Base-by-base conservation (phyloP, 345 rosid species). In the Eucalyptus virginea region DNA sequence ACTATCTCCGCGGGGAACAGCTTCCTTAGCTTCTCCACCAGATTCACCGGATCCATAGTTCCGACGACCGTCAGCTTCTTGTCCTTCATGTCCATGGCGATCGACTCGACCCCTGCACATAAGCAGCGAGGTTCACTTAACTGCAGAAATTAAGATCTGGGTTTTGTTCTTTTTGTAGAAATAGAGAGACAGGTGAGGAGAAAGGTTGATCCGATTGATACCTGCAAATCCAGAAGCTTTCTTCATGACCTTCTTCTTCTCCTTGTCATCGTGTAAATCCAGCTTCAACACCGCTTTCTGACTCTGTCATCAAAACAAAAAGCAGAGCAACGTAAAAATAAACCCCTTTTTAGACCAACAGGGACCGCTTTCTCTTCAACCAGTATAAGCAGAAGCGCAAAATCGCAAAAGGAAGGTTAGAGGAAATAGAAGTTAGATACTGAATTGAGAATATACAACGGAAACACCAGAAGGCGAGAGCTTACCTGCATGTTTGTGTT, bases 251-350 rank as follows among this genome's bases (percentile, higher is more conserved):
- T 95, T 96, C 87, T 92, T 90, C 92, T 91, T 95, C 86, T 17
- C 77, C 90, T 87, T 94, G 11, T 92, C 93, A 86, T 93, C 94
- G 47, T 88, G 89, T 9, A 91, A 12, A 2, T 91, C 92, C 91
- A 95, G 83, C 90, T 94, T 93, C 88, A 96, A 69, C 72, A 95
- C 95, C 19, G 93, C 93, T 93, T 93, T 94, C 97, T 96, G 95
- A 49, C 4, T 93, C 96, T 96, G 96, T 26, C 7, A 89, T 58
- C 89, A 88, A 88, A 90, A 54, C 86, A 69, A 88, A 45, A 86
- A 11, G 17, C 11, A 18, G 48, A 50, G 50, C 34, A 52, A 87
- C 62, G 50, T 65, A 52, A 44, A 52, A 52, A 87, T 81, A 56
- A 81, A 18, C 23, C 69, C 86, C 49, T 77, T 77, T 37, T 77